Evolutionary conservation across 106 monocot species (phyloP).

Genomic region (Phalaenopsis equestris): DNA sequence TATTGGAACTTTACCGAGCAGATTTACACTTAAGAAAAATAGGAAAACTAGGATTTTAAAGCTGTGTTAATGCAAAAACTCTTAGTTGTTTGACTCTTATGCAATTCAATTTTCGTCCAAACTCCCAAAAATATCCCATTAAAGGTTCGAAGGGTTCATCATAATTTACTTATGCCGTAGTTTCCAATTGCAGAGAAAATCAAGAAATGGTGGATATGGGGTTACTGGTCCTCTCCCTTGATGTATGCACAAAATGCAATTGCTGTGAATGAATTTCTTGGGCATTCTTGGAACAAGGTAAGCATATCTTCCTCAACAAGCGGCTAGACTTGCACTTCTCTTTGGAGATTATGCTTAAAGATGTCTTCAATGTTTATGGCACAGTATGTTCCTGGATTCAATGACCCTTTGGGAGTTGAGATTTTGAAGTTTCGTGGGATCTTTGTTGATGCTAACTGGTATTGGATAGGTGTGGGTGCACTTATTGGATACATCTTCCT

Average conservation of each 20-base stretch:
- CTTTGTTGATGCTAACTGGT: conserved; percentile 27
- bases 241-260: conserved; percentile 85
- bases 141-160: neutral
- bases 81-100: too few relatives aligned
- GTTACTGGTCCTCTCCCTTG: conserved; percentile 72
- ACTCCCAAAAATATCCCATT: neutral
- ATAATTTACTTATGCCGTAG: neutral
- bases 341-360: neutral
- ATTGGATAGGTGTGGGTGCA: conserved; percentile 31
- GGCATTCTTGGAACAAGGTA: conserved; percentile 46
- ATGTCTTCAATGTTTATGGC: neutral
- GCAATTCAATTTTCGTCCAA: neutral
- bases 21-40: neutral
- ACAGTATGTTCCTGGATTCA: conserved; percentile 12
- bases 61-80: too few relatives aligned
- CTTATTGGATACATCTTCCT: conserved; percentile 24
- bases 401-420: conserved; percentile 16
- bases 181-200: conserved; percentile 31
- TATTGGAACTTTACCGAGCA: conserved; percentile 1
- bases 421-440: conserved; percentile 22
- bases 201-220: conserved; percentile 74
- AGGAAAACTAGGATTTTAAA: too few relatives aligned
- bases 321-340: neutral
- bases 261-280: conserved; percentile 71
- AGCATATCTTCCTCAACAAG: neutral